Percentiles rank a stretch among this genome's conserved stretches.
These are phyloP conservation scores for Domatiomyces catenatus DNA, from an alignment of 2,329 filamentous ascomycete genomes.

Conservation along the genomic window DNA sequence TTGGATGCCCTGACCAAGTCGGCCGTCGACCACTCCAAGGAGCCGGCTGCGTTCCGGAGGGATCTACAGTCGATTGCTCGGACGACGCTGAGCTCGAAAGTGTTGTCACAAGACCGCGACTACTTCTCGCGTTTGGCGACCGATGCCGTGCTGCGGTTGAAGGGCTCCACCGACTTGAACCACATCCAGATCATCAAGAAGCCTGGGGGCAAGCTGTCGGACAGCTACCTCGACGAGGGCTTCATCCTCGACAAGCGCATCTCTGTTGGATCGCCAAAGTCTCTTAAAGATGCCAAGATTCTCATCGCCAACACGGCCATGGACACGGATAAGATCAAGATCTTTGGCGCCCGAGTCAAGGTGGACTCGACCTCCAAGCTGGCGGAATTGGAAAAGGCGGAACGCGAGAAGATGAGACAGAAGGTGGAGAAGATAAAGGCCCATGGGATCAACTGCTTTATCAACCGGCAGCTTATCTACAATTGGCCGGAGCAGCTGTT, in stretches of 20 bases:
- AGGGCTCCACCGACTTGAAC: constrained; percentile 80
- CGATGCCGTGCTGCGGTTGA: constrained; percentile 79
- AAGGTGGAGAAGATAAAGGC: constrained; percentile 99
- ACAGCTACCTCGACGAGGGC: constrained; percentile 93
- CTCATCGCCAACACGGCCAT: constrained; percentile 95
- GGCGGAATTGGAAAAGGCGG: constrained; percentile 94
- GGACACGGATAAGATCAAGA: constrained; percentile 99
- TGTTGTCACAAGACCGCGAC: constrained; percentile 80
- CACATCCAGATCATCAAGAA: constrained; percentile 99
- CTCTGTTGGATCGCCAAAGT: constrained; percentile 94
- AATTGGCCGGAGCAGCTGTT: constrained; percentile 99
- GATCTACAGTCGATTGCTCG: constrained; percentile 82
- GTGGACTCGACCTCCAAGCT: constrained; percentile 92
- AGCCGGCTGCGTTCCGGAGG: constrained; percentile 68
- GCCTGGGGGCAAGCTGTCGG: constrained; percentile 88
- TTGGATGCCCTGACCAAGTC: constrained; percentile 68
- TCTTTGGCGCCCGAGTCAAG: constrained; percentile 93
- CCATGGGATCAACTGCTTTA: constrained; percentile 99
- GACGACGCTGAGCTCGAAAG: constrained; percentile 94
- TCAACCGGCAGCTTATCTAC: constrained; percentile 98
- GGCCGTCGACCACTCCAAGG: constrained; percentile 79
- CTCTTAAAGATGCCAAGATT: constrained; percentile 95
- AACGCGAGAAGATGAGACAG: constrained; percentile 98
- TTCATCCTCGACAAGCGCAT: constrained; percentile 99
- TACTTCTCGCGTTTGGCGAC: constrained; percentile 82